phyloP scores from a whole-genome alignment of 2,329 filamentous ascomycete genomes.

The Lachnellula occidentalis region DNA sequence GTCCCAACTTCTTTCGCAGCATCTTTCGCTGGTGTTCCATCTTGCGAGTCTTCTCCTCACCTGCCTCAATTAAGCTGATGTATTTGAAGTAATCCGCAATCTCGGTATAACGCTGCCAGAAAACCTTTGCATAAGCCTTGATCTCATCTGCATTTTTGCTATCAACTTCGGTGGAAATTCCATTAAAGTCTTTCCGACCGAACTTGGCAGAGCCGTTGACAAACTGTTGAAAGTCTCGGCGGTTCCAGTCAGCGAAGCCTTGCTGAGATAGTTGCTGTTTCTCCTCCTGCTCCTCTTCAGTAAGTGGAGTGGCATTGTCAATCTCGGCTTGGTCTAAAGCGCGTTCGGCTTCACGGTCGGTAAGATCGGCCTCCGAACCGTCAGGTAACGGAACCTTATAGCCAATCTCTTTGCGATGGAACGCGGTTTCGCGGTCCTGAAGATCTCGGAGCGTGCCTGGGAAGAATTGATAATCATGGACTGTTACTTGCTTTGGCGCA shows the following conservation, averaged over 20 bases:
- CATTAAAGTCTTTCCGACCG: conserved; percentile 77
- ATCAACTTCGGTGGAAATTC: conserved; percentile 84
- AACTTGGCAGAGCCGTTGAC: conserved; percentile 92
- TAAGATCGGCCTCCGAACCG: conserved; percentile 79
- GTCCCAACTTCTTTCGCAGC: conserved; percentile 88
- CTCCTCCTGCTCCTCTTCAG: conserved; percentile 81
- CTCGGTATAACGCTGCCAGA: conserved; percentile 93
- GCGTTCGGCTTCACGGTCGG: conserved; percentile 81
- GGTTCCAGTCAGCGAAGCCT: conserved; percentile 93
- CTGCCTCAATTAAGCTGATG: conserved; percentile 82
- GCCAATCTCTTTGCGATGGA: conserved; percentile 90
- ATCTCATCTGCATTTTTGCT: conserved; percentile 83
- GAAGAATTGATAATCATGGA: conserved; percentile 98
- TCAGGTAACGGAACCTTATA: conserved; percentile 91
- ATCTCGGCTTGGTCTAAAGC: conserved; percentile 87
- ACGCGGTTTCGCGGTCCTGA: conserved; percentile 94
- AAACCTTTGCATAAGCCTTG: conserved; percentile 86
- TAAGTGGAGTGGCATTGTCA: conserved; percentile 82
- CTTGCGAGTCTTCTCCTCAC: conserved; percentile 83
- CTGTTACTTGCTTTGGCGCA: conserved; percentile 83
- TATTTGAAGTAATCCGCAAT: conserved; percentile 87
- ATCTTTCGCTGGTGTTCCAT: conserved; percentile 90
- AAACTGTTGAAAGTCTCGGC: conserved; percentile 96
- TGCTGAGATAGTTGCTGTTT: conserved; percentile 76
- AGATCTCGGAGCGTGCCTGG: conserved; percentile 76